Percentiles rank a stretch among this genome's conserved stretches.
Conservation (phyloP, 257 asterid species). For the Przewalskia tangutica region DNA sequence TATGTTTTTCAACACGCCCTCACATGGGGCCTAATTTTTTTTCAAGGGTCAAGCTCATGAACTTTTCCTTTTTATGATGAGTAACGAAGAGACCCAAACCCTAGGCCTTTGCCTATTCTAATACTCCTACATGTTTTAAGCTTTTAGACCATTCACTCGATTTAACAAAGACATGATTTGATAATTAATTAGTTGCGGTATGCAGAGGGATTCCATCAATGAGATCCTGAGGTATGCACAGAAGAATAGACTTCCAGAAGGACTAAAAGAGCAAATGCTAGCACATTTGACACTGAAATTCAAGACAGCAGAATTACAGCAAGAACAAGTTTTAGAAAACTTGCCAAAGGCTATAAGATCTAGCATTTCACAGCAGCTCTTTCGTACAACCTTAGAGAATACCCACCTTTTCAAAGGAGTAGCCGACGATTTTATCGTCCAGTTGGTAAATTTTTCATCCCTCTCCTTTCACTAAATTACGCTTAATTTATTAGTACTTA, state of each 20-base stretch:
- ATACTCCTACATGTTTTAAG: too few species aligned
- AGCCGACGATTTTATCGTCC: constrained; percentile 70
- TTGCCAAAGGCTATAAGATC: constrained; percentile 91
- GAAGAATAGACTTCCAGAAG: constrained; percentile 76
- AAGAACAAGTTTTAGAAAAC: constrained; percentile 74
- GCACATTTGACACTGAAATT: constrained; percentile 81
- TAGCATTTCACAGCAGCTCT: constrained; percentile 84
- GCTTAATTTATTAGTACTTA: too few species aligned
- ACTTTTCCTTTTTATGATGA: too few species aligned
- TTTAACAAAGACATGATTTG: too few species aligned
- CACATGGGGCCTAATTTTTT: too few species aligned
- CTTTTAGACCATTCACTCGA: too few species aligned
- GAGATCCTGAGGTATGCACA: constrained; percentile 68
- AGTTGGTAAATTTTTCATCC: constrained; percentile 44
- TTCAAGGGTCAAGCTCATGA: too few species aligned
- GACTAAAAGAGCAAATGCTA: constrained; percentile 81
- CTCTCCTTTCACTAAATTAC: too few species aligned
- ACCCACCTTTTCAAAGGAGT: constrained; percentile 75
- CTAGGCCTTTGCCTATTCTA: too few species aligned
- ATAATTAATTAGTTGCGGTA: too few species aligned
- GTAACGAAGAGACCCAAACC: too few species aligned
- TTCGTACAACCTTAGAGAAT: constrained; percentile 46
- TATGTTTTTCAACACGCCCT: too few species aligned
- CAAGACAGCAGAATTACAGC: constrained; percentile 88
- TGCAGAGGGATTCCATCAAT: constrained; percentile 71